Evolutionary conservation across 2,329 filamentous ascomycete species (phyloP).

Genomic region (Tolypocladium tropicale): DNA sequence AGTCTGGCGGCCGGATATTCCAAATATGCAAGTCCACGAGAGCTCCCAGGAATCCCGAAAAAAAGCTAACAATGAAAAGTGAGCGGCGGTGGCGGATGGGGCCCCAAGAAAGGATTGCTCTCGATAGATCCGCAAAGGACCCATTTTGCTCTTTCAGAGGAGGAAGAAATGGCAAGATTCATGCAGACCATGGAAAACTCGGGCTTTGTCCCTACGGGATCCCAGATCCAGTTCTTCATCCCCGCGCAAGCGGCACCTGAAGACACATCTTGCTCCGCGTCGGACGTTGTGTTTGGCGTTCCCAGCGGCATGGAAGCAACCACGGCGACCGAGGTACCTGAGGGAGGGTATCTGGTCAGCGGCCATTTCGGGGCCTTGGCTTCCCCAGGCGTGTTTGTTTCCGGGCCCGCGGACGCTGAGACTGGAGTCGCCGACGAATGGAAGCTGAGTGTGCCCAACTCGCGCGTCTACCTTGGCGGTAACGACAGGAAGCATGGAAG

Average conservation of each 20-base stretch:
- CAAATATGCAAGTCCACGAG: constrained; percentile 19
- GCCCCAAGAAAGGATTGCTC: constrained; percentile 65
- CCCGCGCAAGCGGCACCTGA: constrained; percentile 18
- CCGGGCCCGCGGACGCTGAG: constrained; percentile 9
- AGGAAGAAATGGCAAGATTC: constrained; percentile 43
- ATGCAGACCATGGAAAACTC: constrained; percentile 34
- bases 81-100: constrained; percentile 80
- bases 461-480: constrained; percentile 15
- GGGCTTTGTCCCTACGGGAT: constrained; percentile 51
- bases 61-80: constrained; percentile 30
- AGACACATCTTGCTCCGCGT: constrained; percentile 7
- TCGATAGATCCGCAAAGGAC: constrained; percentile 63
- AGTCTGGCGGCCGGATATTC: constrained; percentile 34
- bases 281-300: constrained; percentile 22
- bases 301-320: constrained; percentile 10
- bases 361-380: constrained; percentile 53
- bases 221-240: constrained; percentile 57
- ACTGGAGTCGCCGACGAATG: constrained; percentile 9
- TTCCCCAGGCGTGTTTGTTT: constrained; percentile 47
- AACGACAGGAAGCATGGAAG: not conserved
- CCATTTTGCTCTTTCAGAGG: constrained; percentile 33
- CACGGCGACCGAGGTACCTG: not conserved
- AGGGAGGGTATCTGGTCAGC: constrained; percentile 2
- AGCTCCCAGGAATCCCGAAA: not conserved
- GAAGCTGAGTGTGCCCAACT: constrained; percentile 25